These are phyloP conservation scores for Hordeum marinum DNA, from an alignment of 176 grass and related monocot genomes.

Conservation along the genomic window DNA sequence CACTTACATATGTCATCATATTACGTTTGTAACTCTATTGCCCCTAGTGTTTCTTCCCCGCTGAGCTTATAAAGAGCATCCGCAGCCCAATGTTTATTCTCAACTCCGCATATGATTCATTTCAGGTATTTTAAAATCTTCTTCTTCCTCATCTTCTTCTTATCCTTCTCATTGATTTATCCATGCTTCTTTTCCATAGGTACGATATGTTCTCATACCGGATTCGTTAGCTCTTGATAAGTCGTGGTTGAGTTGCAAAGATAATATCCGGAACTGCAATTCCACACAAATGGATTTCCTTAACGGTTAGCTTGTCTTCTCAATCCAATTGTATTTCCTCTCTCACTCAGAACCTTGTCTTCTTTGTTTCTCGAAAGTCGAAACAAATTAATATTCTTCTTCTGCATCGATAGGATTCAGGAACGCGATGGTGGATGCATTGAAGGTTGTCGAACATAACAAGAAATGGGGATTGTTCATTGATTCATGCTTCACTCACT, in stretches of 20 bases:
- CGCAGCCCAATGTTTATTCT: constrained; percentile 48
- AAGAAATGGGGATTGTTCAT: constrained; percentile 54
- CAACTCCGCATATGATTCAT: constrained; percentile 64
- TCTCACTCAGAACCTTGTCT: not conserved
- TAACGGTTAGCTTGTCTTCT: constrained; percentile 27
- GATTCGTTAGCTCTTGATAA: constrained; percentile 17
- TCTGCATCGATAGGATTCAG: constrained; percentile 31
- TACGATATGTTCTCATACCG: constrained; percentile 35
- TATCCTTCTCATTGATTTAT: not conserved
- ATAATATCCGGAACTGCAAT: constrained; percentile 38
- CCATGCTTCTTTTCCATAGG: not conserved
- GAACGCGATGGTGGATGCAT: constrained; percentile 29
- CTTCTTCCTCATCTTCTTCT: not conserved
- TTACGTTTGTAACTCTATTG: not conserved
- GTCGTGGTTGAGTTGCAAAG: constrained; percentile 41
- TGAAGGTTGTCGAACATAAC: constrained; percentile 31
- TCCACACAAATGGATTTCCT: constrained; percentile 41
- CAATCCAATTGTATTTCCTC: not conserved
- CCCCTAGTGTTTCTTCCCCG: constrained; percentile 60
- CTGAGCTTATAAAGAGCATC: constrained; percentile 55
- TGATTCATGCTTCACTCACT: constrained; percentile 73
- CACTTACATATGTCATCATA: not conserved
- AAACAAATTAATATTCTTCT: not conserved
- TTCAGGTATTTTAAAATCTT: constrained; percentile 43
- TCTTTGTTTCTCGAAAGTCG: not conserved